Conservation (phyloP, 1,139 yeast genomes). For the Pichia sp. region DNA sequence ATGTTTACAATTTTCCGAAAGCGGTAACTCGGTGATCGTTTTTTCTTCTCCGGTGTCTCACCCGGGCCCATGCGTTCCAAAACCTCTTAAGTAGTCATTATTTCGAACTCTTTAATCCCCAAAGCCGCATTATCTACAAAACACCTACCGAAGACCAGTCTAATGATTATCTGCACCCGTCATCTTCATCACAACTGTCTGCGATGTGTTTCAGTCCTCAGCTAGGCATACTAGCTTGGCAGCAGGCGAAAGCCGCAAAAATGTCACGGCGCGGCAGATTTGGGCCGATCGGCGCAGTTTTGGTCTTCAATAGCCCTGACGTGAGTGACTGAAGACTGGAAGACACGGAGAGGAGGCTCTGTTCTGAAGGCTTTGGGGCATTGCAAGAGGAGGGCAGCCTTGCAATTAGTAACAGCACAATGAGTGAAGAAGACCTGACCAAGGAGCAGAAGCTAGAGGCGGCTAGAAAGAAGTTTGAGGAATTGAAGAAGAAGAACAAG, state of each 20-base stretch:
- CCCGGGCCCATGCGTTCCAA: too few relatives aligned
- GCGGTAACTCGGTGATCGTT: neutral
- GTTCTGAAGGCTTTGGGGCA: too few relatives aligned
- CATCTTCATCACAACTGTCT: too few relatives aligned
- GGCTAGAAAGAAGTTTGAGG: constrained; percentile 52
- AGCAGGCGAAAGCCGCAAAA: neutral
- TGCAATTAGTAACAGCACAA: neutral
- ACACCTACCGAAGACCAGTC: too few relatives aligned
- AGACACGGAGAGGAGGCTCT: neutral
- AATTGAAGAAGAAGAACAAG: constrained; percentile 39
- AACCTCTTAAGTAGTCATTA: too few relatives aligned
- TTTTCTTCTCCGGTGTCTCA: neutral
- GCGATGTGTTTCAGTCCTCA: neutral
- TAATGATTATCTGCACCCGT: too few relatives aligned
- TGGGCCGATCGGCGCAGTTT: neutral
- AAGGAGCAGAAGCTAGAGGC: constrained; percentile 52
- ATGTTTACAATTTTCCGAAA: constrained; percentile 12
- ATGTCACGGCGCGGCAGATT: neutral
- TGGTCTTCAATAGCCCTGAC: too few relatives aligned
- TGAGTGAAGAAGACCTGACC: constrained; percentile 26
- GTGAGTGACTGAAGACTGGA: neutral
- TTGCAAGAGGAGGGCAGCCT: neutral
- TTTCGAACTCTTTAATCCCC: too few relatives aligned
- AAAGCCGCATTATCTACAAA: too few relatives aligned
- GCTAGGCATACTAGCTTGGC: neutral